Evolutionary conservation across 805 yeast species (phyloP).

Genomic region (Pichia paraexigua): DNA sequence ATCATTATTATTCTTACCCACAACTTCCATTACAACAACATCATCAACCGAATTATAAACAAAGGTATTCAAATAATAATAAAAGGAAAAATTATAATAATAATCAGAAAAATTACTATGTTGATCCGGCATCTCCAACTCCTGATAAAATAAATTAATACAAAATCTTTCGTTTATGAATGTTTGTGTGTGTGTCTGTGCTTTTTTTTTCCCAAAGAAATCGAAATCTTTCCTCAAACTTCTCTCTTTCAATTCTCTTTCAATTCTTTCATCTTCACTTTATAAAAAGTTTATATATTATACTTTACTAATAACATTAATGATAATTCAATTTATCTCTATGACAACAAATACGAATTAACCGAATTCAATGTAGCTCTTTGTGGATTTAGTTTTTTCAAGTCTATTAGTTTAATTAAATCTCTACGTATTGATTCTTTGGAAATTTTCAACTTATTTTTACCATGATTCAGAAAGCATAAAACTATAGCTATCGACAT

Average conservation of each 20-base stretch:
- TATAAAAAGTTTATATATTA: background rate
- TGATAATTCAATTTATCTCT: background rate
- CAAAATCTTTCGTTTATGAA: background rate
- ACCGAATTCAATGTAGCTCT: conserved; percentile 70
- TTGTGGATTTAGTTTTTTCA: conserved; percentile 58
- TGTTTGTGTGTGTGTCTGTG: too few species aligned
- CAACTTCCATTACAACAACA: background rate
- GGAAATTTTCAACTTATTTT: conserved; percentile 23
- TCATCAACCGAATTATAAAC: background rate
- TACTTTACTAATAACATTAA: background rate
- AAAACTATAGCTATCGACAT: conserved; percentile 55
- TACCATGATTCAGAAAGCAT: conserved; percentile 40
- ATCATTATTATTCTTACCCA: background rate
- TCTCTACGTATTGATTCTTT: conserved; percentile 35
- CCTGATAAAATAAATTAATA: background rate
- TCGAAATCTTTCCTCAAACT: background rate
- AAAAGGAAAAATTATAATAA: background rate
- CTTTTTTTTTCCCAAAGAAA: background rate
- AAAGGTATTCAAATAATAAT: background rate
- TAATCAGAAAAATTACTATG: background rate
- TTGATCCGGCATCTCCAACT: background rate
- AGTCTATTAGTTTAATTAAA: conserved; percentile 39
- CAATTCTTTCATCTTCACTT: background rate
- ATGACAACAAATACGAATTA: conserved; percentile 47
- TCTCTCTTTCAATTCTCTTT: background rate